Percentiles rank a stretch among this genome's conserved stretches.
Evolutionary conservation across 768 basidiomycete genomes (phyloP).

Genomic region (Russula dissimulans): DNA sequence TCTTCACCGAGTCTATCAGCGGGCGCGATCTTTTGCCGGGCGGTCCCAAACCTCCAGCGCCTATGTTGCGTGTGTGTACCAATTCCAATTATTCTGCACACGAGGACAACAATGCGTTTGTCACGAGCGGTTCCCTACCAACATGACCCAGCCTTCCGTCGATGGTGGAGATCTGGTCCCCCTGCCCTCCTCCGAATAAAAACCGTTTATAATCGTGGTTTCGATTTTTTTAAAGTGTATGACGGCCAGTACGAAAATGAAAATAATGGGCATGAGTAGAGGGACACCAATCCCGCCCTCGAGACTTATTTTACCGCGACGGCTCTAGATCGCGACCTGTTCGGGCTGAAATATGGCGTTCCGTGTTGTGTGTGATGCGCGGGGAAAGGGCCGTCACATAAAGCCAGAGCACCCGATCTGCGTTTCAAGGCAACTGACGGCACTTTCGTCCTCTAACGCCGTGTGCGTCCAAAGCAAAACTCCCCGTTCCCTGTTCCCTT

Average conservation of each 20-base stretch:
- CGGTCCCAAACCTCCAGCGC: not conserved
- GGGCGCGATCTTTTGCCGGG: conserved; percentile 15
- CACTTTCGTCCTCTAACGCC: conserved; percentile 10
- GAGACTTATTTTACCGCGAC: not conserved
- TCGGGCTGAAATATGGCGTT: conserved; percentile 8
- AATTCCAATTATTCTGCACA: conserved; percentile 2
- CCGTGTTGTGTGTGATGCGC: conserved; percentile 2
- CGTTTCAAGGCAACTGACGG: not conserved
- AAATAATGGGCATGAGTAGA: not conserved
- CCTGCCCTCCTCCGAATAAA: no score
- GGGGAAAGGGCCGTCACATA: conserved; percentile 11
- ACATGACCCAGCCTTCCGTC: not conserved
- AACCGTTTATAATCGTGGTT: not conserved
- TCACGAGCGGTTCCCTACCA: not conserved
- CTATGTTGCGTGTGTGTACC: not conserved
- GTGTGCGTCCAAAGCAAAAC: not conserved
- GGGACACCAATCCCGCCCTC: not conserved
- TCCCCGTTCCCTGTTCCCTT: no score
- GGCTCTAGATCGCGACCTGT: conserved; percentile 17
- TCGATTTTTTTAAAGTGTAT: not conserved
- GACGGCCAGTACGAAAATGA: not conserved
- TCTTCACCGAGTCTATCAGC: not conserved
- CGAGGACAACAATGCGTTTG: not conserved
- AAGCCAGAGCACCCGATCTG: not conserved
- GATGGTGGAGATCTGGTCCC: not conserved